Percentiles rank a stretch among this genome's conserved stretches.
phyloP scores from a whole-genome alignment of 768 basidiomycete genomes.

The Xerocomus potaroensis region DNA sequence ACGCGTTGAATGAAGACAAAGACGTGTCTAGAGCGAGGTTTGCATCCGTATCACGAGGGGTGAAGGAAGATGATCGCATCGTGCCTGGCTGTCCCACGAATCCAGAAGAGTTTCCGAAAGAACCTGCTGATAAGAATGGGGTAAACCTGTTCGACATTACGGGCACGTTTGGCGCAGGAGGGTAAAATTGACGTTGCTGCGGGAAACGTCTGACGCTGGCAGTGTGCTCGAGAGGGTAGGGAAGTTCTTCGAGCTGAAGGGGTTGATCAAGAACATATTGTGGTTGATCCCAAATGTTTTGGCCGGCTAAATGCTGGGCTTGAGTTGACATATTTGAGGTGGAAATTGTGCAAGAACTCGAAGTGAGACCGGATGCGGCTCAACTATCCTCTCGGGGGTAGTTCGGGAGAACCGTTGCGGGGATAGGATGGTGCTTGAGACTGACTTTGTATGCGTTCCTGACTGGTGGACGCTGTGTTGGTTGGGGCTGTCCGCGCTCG shows the following conservation, averaged over 20 bases:
- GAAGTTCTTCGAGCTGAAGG: conserved; percentile 28
- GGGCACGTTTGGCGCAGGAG: conserved; percentile 2
- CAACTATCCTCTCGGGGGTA: conserved; percentile 1
- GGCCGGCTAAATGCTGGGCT: conserved; percentile 7
- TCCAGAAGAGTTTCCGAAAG: conserved; percentile 9
- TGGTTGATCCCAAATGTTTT: conserved; percentile 17
- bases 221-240: conserved; percentile 16
- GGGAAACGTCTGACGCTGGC: background rate
- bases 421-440: background rate
- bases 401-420: background rate
- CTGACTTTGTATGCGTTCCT: background rate
- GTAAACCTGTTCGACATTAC: conserved; percentile 4
- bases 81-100: conserved; percentile 6
- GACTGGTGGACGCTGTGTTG: background rate
- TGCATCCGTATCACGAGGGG: conserved; percentile 3
- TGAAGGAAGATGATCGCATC: conserved; percentile 13
- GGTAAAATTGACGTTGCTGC: conserved; percentile 12
- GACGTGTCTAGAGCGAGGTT: conserved; percentile 14
- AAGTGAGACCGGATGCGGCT: background rate
- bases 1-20: conserved; percentile 9
- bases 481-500: background rate
- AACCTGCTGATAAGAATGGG: conserved; percentile 12
- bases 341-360: background rate
- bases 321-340: conserved; percentile 22
- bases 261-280: conserved; percentile 14